Percentiles rank a stretch among this genome's conserved stretches.
Conservation (phyloP, 768 basidiomycete genomes). For the Rhodotorula babjevae region DNA sequence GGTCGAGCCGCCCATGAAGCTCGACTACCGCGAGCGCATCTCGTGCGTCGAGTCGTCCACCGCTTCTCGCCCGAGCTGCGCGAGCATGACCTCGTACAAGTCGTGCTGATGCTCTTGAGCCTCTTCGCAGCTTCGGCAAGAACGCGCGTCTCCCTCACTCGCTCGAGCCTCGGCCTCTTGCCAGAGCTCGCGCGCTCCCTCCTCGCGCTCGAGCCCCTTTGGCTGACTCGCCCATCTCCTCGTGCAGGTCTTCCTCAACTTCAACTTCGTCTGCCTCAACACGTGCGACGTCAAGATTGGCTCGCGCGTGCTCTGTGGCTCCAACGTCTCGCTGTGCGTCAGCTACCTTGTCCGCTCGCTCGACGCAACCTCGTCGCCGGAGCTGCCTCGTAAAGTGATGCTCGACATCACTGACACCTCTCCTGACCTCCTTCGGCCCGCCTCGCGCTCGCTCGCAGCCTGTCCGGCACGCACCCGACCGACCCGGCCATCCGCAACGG, state of each 20-base stretch:
- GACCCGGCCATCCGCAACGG: conserved; percentile 43
- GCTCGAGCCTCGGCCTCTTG: too few species aligned
- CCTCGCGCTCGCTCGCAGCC: neutral
- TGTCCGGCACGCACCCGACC: conserved; percentile 31
- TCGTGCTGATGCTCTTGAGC: neutral
- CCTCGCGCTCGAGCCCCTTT: too few species aligned
- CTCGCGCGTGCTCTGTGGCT: conserved; percentile 45
- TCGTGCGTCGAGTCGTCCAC: neutral
- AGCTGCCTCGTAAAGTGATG: neutral
- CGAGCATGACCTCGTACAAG: too few species aligned
- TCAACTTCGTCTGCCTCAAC: conserved; percentile 25
- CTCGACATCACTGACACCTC: neutral
- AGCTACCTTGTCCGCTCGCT: neutral
- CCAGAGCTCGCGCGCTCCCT: too few species aligned
- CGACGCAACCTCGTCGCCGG: too few species aligned
- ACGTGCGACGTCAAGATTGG: conserved; percentile 44
- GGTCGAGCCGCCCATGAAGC: conserved; percentile 26
- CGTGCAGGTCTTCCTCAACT: conserved; percentile 14
- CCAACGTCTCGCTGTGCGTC: conserved; percentile 43
- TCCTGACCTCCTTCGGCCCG: neutral
- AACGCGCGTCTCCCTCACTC: neutral
- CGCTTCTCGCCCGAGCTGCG: neutral
- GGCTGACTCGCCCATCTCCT: neutral
- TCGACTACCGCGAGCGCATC: conserved; percentile 30
- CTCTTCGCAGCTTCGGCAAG: too few species aligned